A percentile compares a stretch with the other conserved stretches of the same genome.
Evolutionary conservation across 768 basidiomycete species (phyloP).

Genomic region (Heimioporus sp.): DNA sequence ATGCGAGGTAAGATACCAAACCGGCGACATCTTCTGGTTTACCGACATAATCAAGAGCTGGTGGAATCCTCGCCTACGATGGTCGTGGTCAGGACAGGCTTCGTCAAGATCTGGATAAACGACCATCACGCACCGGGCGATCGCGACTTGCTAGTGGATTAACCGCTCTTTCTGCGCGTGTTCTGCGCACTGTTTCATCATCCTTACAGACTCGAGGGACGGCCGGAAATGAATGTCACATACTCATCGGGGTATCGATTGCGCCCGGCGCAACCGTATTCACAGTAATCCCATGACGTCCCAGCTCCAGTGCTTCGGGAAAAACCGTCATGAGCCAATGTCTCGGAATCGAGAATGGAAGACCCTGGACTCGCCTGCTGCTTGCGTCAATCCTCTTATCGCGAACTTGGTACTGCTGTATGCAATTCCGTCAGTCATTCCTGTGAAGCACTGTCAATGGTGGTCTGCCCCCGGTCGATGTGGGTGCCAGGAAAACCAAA

Average conservation of each 20-base stretch:
- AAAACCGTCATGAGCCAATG: neutral
- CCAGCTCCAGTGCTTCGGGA: slow-evolving; percentile 25
- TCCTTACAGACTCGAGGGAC: neutral
- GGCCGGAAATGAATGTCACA: neutral
- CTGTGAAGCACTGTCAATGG: no score
- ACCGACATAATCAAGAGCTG: no score
- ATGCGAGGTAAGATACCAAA: no score
- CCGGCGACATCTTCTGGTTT: no score
- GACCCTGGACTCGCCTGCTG: slow-evolving; percentile 24
- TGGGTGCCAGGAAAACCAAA: neutral
- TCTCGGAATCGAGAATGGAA: no score
- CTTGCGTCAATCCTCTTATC: slow-evolving; percentile 38
- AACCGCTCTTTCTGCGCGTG: neutral
- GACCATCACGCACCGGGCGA: no score
- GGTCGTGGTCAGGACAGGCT: neutral
- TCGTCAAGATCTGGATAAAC: neutral
- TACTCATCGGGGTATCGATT: slow-evolving; percentile 30
- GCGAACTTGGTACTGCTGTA: slow-evolving; percentile 36
- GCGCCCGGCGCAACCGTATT: slow-evolving; percentile 39
- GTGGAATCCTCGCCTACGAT: neutral
- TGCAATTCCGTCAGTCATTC: slow-evolving; percentile 14
- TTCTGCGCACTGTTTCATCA: neutral
- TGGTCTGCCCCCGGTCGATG: neutral
- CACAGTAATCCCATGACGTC: slow-evolving; percentile 32
- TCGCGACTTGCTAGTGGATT: no score